Percentiles rank a stretch among this genome's conserved stretches.
phyloP scores from a whole-genome alignment of 345 rosid species.

The Garcia nutans region DNA sequence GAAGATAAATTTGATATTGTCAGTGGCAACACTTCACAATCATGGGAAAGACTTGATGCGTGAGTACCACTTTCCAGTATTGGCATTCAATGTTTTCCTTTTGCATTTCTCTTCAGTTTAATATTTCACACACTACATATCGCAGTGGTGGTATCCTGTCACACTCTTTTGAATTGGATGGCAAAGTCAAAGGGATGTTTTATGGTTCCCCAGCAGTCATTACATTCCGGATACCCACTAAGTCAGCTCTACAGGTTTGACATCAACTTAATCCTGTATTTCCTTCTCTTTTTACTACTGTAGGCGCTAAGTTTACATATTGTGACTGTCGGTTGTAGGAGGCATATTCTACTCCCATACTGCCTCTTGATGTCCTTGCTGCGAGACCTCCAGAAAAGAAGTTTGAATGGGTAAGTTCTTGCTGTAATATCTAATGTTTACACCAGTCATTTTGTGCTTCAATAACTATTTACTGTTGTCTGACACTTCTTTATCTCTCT shows the following conservation, averaged over 20 bases:
- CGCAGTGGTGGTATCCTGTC: conserved; percentile 78
- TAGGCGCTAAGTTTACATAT: neutral
- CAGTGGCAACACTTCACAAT: conserved; percentile 65
- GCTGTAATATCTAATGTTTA: neutral
- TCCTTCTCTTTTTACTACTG: neutral
- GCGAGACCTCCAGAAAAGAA: conserved; percentile 70
- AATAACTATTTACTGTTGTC: neutral
- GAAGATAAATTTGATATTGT: conserved; percentile 53
- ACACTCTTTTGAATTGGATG: conserved; percentile 81
- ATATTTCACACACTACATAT: conserved; percentile 16
- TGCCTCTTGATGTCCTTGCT: conserved; percentile 84
- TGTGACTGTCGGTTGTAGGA: conserved; percentile 42
- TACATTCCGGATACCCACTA: conserved; percentile 88
- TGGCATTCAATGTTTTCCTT: neutral
- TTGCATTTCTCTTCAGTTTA: neutral
- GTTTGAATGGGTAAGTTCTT: conserved; percentile 57
- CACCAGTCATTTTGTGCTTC: neutral
- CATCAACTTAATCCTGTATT: neutral
- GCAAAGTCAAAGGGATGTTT: conserved; percentile 73
- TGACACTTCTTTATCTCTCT: conserved; percentile 7
- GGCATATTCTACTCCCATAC: conserved; percentile 78
- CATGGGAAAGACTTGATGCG: conserved; percentile 99
- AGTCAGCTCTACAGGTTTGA: conserved; percentile 75
- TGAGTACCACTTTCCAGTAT: conserved; percentile 38
- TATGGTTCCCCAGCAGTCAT: conserved; percentile 81